Base-by-base conservation (phyloP, 169 alveolate genomes). In the Neospora caninum region DNA sequence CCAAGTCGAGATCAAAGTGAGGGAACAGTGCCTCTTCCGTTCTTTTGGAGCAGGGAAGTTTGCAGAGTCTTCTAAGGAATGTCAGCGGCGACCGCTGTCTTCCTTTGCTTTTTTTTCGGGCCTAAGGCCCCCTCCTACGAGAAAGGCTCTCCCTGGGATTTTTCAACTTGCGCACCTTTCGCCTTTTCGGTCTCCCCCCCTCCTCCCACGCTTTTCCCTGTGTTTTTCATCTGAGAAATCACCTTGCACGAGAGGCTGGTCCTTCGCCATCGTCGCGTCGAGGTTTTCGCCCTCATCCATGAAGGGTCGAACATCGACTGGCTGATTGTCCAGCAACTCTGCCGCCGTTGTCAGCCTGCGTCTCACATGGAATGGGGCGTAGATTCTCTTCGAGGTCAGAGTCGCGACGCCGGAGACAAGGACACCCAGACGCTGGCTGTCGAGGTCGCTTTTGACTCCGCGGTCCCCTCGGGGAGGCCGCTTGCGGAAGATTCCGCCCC, bases 221-320 rank as follows among this genome's bases (percentile, higher is more conserved):
- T 13, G 58, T 13, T 49, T 49, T 4, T 4, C 13, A 7, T 13
- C 58, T 49, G 58, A 49, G 58, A 49, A 49, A 2, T 18, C 86
- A 78, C 86, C 86, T 78, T 78, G 86, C 22, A 78, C 86, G 20
- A 78, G 86, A 20, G 86, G 86, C 42, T 38, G 39, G 86, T 78
- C 86, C 45, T 78, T 78, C n/a, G 86, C 86, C 1, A 13, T 38
- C n/a, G 86, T 36, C 39, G 86, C 39, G 45, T 78, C 86, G 86
- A 78, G 82, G 82, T 29, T n/a, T n/a, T 78, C 86, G 7, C 86
- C 42, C 39, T 16, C 86, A 25, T 29, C 86, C 86, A 78, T n/a
- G n/a, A n/a, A 78, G 13, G n/a, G 86, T 2, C 49, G 39, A 22
- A 20, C 49, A 16, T 78, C 86, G 86, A 29, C 86, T 9, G 86